These are phyloP conservation scores for Ogataea minuta DNA, from an alignment of 805 yeast genomes.

Conservation along the genomic window DNA sequence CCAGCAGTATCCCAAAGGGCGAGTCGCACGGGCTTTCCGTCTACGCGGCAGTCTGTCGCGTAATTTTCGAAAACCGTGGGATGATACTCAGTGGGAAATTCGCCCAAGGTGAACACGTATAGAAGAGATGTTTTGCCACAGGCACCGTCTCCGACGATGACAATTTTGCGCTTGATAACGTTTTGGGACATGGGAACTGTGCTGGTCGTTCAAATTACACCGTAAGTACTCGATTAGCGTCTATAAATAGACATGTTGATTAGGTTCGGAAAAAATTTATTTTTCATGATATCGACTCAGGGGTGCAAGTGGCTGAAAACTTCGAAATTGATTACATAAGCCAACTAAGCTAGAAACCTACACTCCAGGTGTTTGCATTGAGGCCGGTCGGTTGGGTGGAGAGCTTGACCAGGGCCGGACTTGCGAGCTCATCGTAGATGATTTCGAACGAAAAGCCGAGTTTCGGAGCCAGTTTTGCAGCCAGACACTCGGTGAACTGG, in stretches of 20 bases:
- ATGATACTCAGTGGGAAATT: slow-evolving; percentile 87
- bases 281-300: not conserved
- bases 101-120: slow-evolving; percentile 90
- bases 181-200: slow-evolving; percentile 16
- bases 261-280: slow-evolving; percentile 8
- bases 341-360: slow-evolving; percentile 3
- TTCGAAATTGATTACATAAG: not conserved
- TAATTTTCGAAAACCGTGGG: slow-evolving; percentile 95
- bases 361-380: slow-evolving; percentile 8
- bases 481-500: slow-evolving; percentile 32
- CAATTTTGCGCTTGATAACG: slow-evolving; percentile 66
- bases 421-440: slow-evolving; percentile 44
- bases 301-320: not conserved
- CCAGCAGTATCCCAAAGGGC: slow-evolving; percentile 98
- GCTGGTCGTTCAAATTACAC: not conserved
- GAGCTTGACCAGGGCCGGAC: slow-evolving; percentile 42
- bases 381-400: slow-evolving; percentile 10
- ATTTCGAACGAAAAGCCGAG: slow-evolving; percentile 40
- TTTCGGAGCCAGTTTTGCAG: slow-evolving; percentile 31
- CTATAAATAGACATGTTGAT: slow-evolving; percentile 7
- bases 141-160: slow-evolving; percentile 93
- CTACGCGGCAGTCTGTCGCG: slow-evolving; percentile 91
- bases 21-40: slow-evolving; percentile 84
- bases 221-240: not conserved
- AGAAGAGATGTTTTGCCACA: slow-evolving; percentile 89